Evolutionary conservation across 2,329 filamentous ascomycete species (phyloP), one percentile per base, ranked within the genome.

Genomic region (Monosporascus sp.): DNA sequence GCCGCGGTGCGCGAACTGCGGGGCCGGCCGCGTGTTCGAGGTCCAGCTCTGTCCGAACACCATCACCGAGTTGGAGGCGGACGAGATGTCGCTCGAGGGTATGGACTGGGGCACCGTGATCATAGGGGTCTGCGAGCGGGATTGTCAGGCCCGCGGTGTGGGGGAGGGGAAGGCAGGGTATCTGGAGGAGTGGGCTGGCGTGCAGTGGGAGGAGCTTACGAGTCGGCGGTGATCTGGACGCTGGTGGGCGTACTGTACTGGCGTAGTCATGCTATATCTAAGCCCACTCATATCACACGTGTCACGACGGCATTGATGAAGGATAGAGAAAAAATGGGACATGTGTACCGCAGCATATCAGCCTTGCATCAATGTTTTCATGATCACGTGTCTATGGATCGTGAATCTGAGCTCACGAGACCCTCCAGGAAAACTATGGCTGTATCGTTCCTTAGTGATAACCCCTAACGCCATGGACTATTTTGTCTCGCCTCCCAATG

Each of bases 71-170:
- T 76, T 97, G 51, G 94, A 97, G 75, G 85, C 81, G 2, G 88
- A 92, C 43, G 85, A 87, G 53, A 69, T 85, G 61, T 82, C 81
- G 39, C 65, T 87, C 20, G 80, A 96, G 76, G 94, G 92, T 0
- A 99, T 99, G 94, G 94, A 99, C 65, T 99, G 94, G 94, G 93
- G 93, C 0, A 97, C 91, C 1, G 81, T 99, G 8, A 83, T 99
- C 54, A 76, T 97, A 38, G 91, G 85, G 0, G 90, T 95, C 7
- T 99, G 94, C 69, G 83, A 80, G 59, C 82, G 74, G 65, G 90
- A 97, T 69, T 97, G 94, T 67, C 77, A 80, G 63, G 82, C 83
- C 17, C 70, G 70, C 6, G 80, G 81, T 1, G 78, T 83, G 7
- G 70, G 72, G 14, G 75, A 79, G 37, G 88, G 85, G 0, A 79